Evolutionary conservation across 225 moss, liverwort and hornwort species (phyloP).

Genomic region (Pseudisothecium myosuroides): DNA sequence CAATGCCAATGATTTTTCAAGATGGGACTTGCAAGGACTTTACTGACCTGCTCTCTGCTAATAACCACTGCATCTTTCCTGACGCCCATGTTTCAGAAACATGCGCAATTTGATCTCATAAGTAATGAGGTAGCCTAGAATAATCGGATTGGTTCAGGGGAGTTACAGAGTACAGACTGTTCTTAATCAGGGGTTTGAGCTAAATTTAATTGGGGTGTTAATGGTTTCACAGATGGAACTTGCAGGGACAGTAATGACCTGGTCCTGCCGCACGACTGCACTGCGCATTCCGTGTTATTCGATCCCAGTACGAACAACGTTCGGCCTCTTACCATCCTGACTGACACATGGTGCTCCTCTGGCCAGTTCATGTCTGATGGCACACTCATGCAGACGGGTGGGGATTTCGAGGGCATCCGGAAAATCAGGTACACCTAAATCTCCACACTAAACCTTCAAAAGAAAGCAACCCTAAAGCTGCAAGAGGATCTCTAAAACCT

Average conservation of each 20-base stretch:
- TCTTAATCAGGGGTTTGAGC: background rate
- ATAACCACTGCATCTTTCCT: background rate
- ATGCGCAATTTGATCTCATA: background rate
- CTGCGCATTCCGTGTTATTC: slow-evolving; percentile 46
- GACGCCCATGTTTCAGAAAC: background rate
- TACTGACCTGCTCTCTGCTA: background rate
- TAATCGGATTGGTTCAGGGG: background rate
- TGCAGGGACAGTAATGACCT: slow-evolving; percentile 48
- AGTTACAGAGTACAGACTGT: background rate
- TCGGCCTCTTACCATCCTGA: slow-evolving; percentile 16
- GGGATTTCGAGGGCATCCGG: slow-evolving; percentile 33
- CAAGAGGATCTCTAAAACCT: background rate
- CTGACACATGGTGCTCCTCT: slow-evolving; percentile 46
- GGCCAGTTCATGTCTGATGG: slow-evolving; percentile 51
- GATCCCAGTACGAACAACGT: slow-evolving; percentile 30
- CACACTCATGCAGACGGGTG: slow-evolving; percentile 44
- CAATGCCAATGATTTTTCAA: background rate
- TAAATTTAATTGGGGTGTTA: background rate
- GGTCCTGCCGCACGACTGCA: slow-evolving; percentile 36
- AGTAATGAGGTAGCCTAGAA: background rate
- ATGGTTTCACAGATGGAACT: slow-evolving; percentile 18
- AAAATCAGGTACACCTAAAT: slow-evolving; percentile 20
- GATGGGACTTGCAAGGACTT: background rate
- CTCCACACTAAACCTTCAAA: background rate
- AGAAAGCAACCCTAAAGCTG: background rate